Percentiles rank a stretch among this genome's conserved stretches.
Conservation (phyloP, 345 rosid genomes). For the Eutrema yunnanense region DNA sequence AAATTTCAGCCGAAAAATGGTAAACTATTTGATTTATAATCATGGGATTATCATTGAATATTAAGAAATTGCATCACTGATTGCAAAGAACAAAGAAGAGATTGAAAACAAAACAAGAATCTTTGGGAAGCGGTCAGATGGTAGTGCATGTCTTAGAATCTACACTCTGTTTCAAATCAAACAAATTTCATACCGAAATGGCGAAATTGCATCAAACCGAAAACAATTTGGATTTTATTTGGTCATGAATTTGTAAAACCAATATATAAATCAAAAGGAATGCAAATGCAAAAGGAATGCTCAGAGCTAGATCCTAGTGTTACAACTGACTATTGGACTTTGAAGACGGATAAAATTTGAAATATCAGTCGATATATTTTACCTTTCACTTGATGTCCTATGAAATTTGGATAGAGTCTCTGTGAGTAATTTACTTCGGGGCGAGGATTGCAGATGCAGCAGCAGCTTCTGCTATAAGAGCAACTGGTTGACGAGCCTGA, state of each 20-base stretch:
- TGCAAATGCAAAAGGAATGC: neutral
- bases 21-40: constrained; percentile 24
- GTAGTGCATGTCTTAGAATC: neutral
- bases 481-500: constrained; percentile 93
- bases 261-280: neutral
- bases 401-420: neutral
- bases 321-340: neutral
- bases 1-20: too few species aligned
- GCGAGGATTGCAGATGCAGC: constrained; percentile 50
- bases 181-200: neutral
- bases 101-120: neutral
- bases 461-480: constrained; percentile 88
- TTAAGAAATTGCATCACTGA: constrained; percentile 49
- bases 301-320: neutral
- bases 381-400: constrained; percentile 3
- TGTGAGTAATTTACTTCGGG: constrained; percentile 31
- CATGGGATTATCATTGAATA: constrained; percentile 36
- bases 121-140: constrained; percentile 56
- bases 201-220: neutral
- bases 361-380: neutral
- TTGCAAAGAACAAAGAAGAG: constrained; percentile 23
- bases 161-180: neutral
- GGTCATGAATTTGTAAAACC: neutral
- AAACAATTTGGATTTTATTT: neutral
- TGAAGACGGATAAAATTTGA: neutral